Evolutionary conservation across 768 basidiomycete species (phyloP), one percentile per base, ranked within the genome.

Genomic region (Pleurotus cornucopiae): DNA sequence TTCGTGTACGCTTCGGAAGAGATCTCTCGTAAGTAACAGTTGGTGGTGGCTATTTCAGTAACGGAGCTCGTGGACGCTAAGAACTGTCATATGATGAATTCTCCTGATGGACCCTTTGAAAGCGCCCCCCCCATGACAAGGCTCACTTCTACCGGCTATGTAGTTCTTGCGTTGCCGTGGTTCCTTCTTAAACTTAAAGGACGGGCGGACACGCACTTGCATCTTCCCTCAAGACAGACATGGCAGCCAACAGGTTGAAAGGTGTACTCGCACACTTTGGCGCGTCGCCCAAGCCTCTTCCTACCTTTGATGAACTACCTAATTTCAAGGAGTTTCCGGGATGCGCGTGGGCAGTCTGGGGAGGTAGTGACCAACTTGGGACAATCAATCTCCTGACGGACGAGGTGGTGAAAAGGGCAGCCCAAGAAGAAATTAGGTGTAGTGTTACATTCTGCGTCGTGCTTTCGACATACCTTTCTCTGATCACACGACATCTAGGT

Each of bases 311-410:
- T 56, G 72, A 76, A 39, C 64, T 76, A 26, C 71, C 69, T 11
- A 62, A 74, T 9, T 85, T 67, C 76, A 84, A 73, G 72, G 80
- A 71, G 63, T 78, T 62, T 69, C 76, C 65, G 51, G 86, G 86
- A 7, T 88, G 86, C 55, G 86, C 86, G 2, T 88, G 86, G 86
- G 74, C 73, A 3, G 73, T 87, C 7, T 88, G 85, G 85, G 85
- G 85, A 21, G 67, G 75, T 38, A 78, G 81, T 16, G 86, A 88
- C 58, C 73, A 88, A 61, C 72, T 88, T 16, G 86, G 86, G 1
- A 88, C 85, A 4, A 71, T 88, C 39, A 88, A 88, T 63, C 59
- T 88, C 48, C 66, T 88, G 38, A 86, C 86, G 1, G 77, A 80
- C 18, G 77, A 79, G 9, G 77, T 85, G n/a, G 83, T 87, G n/a